These are phyloP conservation scores for Fusarium continuum DNA, from an alignment of 2,329 filamentous ascomycete species.

Conservation along the genomic window DNA sequence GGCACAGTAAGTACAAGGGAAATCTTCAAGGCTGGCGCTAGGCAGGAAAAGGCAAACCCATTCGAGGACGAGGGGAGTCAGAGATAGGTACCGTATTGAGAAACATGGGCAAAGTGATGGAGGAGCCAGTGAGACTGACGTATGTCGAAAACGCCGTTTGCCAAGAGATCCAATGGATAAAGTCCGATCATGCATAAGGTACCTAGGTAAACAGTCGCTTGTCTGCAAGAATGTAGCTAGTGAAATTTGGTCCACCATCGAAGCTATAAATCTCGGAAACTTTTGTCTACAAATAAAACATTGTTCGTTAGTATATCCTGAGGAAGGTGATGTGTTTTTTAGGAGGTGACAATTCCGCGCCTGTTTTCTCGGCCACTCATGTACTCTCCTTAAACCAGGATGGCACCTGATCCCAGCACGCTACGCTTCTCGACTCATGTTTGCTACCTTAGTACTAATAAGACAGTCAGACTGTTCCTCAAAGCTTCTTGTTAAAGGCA, in stretches of 20 bases:
- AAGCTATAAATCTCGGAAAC: background rate
- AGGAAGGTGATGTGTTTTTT: no score
- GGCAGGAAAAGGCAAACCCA: conserved; percentile 6
- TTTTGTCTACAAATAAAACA: background rate
- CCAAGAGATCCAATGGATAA: background rate
- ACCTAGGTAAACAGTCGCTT: background rate
- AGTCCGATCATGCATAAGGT: background rate
- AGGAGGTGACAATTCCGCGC: background rate
- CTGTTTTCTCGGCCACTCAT: no score
- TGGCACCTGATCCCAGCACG: no score
- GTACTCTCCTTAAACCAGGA: no score
- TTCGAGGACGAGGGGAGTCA: conserved; percentile 2
- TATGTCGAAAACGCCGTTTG: background rate
- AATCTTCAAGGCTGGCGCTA: conserved; percentile 8
- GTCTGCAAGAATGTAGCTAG: no score
- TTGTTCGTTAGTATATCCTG: background rate
- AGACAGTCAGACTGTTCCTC: no score
- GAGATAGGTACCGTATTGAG: no score
- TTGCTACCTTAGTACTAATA: no score
- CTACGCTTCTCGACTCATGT: no score
- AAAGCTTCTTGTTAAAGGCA: no score
- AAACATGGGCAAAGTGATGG: no score
- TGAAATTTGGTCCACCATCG: background rate
- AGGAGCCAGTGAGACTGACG: background rate
- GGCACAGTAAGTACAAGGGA: no score